Evolutionary conservation across 78 protist genomes (phyloP).

Genomic region (Bigelowiella natans): DNA sequence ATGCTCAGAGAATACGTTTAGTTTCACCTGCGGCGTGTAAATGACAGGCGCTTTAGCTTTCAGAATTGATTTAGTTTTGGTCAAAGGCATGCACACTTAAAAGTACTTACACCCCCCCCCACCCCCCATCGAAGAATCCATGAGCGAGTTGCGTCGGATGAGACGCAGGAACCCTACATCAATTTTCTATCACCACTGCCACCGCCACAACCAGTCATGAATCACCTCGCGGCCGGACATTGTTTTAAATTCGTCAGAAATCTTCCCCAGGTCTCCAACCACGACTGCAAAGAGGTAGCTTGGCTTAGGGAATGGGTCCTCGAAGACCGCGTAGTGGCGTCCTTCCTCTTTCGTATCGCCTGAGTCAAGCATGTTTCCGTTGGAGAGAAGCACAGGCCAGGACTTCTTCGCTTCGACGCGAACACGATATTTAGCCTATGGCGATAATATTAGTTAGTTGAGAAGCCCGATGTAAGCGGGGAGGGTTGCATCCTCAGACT

Average conservation of each 20-base stretch:
- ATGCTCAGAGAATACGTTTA: background rate
- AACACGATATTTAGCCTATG: background rate
- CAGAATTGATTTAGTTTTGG: too few relatives aligned
- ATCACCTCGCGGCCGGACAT: constrained; percentile 3
- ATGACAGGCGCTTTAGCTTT: too few relatives aligned
- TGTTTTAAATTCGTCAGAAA: background rate
- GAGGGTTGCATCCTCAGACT: too few relatives aligned
- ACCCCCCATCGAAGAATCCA: too few relatives aligned
- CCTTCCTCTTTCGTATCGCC: background rate
- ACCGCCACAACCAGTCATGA: background rate
- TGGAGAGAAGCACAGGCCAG: constrained; percentile 25
- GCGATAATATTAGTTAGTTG: too few relatives aligned
- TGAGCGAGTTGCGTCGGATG: too few relatives aligned
- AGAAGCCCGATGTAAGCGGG: too few relatives aligned
- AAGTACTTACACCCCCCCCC: background rate
- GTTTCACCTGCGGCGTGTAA: background rate
- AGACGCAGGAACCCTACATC: too few relatives aligned
- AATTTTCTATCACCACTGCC: background rate
- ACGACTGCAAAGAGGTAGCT: constrained; percentile 31
- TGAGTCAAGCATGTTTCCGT: background rate
- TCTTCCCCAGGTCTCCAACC: background rate
- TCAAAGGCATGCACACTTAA: background rate
- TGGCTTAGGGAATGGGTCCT: constrained; percentile 27
- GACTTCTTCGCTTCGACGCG: constrained; percentile 4
- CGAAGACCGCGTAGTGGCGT: constrained; percentile 12